A percentile compares a stretch with the other conserved stretches of the same genome.
Conservation (phyloP, 108 stramenopile species). For the Nannochloropsis salina region DNA sequence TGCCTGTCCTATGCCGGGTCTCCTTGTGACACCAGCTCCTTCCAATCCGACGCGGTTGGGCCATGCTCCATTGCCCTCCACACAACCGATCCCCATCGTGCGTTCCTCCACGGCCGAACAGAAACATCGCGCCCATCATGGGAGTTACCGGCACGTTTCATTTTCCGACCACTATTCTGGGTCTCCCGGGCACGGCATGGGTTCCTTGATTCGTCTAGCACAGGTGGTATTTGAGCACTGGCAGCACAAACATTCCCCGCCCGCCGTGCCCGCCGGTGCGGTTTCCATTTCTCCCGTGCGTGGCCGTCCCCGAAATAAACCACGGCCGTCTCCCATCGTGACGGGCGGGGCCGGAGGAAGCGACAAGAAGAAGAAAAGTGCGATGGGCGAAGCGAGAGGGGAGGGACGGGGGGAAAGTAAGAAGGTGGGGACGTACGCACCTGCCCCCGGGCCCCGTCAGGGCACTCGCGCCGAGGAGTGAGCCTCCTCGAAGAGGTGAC, state of each 20-base stretch:
- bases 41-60: no score
- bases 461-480: no score
- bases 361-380: conserved; percentile 12
- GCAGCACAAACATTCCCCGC: neutral
- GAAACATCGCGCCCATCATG: neutral
- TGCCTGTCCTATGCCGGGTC: no score
- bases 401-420: neutral
- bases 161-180: neutral
- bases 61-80: no score
- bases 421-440: neutral
- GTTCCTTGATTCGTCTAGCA: neutral
- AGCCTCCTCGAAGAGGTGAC: no score
- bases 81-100: no score
- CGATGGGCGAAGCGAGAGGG: neutral
- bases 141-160: neutral
- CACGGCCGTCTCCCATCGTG: no score
- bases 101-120: no score
- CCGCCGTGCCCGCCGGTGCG: neutral
- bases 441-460: no score
- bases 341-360: neutral
- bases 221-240: conserved; percentile 5
- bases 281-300: neutral
- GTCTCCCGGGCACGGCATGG: neutral
- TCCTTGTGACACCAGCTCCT: no score
- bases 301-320: no score